A percentile compares a stretch with the other conserved stretches of the same genome.
Evolutionary conservation across 371 early-diverging fungal species (phyloP).

Genomic region (Fennellomyces sp.): DNA sequence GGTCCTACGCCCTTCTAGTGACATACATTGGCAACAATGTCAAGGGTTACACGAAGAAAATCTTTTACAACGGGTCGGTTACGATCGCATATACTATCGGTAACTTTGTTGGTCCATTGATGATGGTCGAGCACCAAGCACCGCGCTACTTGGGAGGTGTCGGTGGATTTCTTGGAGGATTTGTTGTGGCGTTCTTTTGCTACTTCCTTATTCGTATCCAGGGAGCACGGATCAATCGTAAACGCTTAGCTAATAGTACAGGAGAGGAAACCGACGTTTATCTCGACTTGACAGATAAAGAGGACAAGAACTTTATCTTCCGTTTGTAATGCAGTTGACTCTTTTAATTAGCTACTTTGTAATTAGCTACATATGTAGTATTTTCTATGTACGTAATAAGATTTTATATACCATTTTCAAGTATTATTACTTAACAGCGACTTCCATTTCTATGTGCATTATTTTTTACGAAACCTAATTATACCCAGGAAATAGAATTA

Average conservation of each 20-base stretch:
- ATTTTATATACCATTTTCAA: no score
- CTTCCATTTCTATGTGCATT: no score
- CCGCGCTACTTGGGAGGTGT: conserved; percentile 24
- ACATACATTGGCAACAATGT: conserved; percentile 18
- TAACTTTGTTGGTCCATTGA: conserved; percentile 19
- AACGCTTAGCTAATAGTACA: conserved; percentile 9
- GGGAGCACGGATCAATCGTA: conserved; percentile 17
- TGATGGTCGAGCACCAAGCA: conserved; percentile 11
- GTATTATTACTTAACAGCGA: no score
- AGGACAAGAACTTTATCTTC: conserved; percentile 34
- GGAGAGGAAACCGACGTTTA: conserved; percentile 10
- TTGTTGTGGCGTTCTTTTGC: conserved; percentile 6
- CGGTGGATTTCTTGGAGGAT: conserved; percentile 12
- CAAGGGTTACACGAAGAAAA: conserved; percentile 21
- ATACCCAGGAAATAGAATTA: no score
- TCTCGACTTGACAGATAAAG: conserved; percentile 28
- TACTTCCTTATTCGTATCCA: conserved; percentile 12
- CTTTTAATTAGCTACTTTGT: no score
- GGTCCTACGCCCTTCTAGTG: conserved; percentile 24
- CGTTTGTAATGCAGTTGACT: no score
- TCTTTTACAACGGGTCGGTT: conserved; percentile 22
- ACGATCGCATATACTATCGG: conserved; percentile 27
- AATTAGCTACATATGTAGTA: no score
- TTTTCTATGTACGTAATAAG: no score
- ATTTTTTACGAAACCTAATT: no score